These are phyloP conservation scores for Mycosphaerella sp. DNA, from an alignment of 2,329 filamentous ascomycete genomes.

Conservation along the genomic window DNA sequence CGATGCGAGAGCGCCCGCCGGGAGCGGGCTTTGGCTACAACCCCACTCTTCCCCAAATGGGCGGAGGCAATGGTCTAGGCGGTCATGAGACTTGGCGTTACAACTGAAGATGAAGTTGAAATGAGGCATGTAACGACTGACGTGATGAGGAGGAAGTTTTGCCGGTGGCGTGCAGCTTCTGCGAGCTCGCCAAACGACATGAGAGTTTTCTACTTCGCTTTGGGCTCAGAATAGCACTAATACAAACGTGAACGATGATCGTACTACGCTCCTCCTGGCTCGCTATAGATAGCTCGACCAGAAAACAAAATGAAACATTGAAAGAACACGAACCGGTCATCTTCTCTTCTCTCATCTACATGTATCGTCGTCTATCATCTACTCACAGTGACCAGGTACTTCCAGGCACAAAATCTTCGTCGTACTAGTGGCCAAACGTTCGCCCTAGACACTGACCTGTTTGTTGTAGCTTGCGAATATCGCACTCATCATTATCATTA, in stretches of 20 bases:
- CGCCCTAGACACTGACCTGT: neutral
- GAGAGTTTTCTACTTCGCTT: neutral
- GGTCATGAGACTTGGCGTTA: conserved; percentile 27
- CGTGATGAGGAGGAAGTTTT: neutral
- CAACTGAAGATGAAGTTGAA: conserved; percentile 12
- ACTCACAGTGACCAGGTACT: no score
- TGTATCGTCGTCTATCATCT: no score
- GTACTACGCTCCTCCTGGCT: neutral
- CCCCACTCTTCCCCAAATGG: conserved; percentile 31
- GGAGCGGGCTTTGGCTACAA: conserved; percentile 18
- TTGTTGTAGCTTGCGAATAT: neutral
- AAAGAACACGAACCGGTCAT: neutral
- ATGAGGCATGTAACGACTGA: neutral
- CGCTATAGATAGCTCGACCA: neutral
- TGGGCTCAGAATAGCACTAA: neutral
- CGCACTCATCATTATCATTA: neutral
- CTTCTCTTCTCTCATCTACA: no score
- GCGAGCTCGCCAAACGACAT: neutral
- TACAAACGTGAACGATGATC: neutral
- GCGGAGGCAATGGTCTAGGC: conserved; percentile 2
- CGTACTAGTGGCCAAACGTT: neutral
- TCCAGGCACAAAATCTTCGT: no score
- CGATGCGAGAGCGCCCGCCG: conserved; percentile 10
- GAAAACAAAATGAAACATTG: neutral
- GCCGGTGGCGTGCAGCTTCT: neutral